Evolutionary conservation across 495 filamentous ascomycete genomes (phyloP).

Genomic region (Neurospora tetrasperma): DNA sequence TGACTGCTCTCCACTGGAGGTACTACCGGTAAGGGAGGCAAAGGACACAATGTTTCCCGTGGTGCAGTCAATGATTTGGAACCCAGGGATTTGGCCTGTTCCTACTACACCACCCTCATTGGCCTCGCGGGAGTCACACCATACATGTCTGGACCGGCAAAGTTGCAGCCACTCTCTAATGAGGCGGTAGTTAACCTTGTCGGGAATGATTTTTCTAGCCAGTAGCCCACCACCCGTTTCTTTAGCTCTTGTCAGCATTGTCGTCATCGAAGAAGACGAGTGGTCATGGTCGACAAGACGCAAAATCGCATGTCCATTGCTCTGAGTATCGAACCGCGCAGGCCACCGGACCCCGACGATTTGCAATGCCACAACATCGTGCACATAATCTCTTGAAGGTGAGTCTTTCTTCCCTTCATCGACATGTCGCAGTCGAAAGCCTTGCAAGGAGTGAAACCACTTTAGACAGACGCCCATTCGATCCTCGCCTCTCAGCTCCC

Average conservation of each 20-base stretch:
- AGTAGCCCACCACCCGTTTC: background rate
- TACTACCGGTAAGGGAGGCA: background rate
- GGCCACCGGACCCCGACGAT: background rate
- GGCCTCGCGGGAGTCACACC: background rate
- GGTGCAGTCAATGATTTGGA: slow-evolving; percentile 4
- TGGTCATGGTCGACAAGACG: background rate
- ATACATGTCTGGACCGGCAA: background rate
- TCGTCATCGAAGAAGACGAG: background rate
- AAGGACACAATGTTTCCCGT: background rate
- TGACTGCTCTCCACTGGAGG: background rate
- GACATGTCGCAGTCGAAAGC: background rate
- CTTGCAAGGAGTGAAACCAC: background rate
- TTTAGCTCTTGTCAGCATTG: background rate
- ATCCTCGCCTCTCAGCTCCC: background rate
- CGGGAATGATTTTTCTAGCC: background rate
- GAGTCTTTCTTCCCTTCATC: background rate
- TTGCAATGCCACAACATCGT: background rate
- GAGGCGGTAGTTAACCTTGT: background rate
- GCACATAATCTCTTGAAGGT: background rate
- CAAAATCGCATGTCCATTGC: background rate
- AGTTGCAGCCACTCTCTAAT: background rate
- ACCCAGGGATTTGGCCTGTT: too few relatives aligned
- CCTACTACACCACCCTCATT: too few relatives aligned
- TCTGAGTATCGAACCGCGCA: background rate
- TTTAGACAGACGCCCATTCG: background rate